These are phyloP conservation scores for Chalciporus pseudorubinellus DNA, from an alignment of 768 basidiomycete species.

Conservation along the genomic window DNA sequence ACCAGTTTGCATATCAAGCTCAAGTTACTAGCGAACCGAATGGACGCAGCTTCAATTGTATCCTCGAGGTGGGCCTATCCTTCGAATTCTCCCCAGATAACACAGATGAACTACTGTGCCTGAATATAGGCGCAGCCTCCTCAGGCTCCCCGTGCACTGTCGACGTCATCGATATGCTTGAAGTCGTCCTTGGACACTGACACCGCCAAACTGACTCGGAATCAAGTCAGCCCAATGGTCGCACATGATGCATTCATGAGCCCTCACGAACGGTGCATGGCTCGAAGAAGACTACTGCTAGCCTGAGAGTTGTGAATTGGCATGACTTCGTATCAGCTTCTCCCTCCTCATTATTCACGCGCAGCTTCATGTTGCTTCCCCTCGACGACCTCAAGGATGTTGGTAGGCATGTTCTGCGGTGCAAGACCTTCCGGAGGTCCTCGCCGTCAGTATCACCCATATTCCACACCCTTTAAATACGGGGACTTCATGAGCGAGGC, in stretches of 20 bases:
- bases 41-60: not conserved
- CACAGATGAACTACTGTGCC: too few relatives aligned
- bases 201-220: not conserved
- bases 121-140: too few relatives aligned
- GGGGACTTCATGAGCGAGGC: conserved; percentile 11
- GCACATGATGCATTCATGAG: too few relatives aligned
- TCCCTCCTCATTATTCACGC: conserved; percentile 10
- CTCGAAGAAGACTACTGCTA: not conserved
- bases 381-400: conserved; percentile 19
- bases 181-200: not conserved
- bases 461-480: conserved; percentile 29
- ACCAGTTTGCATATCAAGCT: too few relatives aligned
- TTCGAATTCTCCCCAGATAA: too few relatives aligned
- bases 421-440: conserved; percentile 17
- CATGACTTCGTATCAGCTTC: conserved; percentile 12
- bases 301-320: not conserved
- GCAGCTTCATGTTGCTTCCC: conserved; percentile 21
- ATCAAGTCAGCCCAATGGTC: not conserved
- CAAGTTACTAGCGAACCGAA: not conserved
- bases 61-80: not conserved
- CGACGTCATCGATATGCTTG: not conserved
- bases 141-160: too few relatives aligned
- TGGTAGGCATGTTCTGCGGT: conserved; percentile 19
- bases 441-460: conserved; percentile 7
- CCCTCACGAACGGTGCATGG: not conserved